phyloP scores from a whole-genome alignment of 2,329 filamentous ascomycete species.

The Botrytis elliptica region DNA sequence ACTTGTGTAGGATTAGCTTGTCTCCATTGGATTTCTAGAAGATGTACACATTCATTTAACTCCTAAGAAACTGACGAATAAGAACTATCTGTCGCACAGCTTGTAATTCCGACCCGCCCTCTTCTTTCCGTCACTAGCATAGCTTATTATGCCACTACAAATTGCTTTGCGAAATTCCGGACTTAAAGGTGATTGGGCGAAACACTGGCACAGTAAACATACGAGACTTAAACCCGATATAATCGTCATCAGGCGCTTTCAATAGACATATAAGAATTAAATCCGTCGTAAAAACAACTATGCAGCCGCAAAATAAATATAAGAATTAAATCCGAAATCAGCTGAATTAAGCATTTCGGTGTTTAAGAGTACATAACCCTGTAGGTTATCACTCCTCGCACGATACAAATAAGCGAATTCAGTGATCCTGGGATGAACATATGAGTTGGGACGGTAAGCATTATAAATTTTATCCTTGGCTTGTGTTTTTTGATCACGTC shows the following conservation, averaged over 20 bases:
- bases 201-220: neutral
- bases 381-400: neutral
- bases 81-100: neutral
- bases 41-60: neutral
- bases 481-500: neutral
- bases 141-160: neutral
- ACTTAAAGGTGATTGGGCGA: neutral
- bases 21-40: too few relatives aligned
- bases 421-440: neutral
- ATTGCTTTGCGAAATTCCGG: rapidly evolving
- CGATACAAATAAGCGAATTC: neutral
- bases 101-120: rapidly evolving
- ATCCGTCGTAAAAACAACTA: neutral
- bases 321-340: neutral
- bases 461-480: neutral
- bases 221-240: too few relatives aligned
- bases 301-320: neutral
- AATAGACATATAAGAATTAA: neutral
- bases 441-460: neutral
- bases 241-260: neutral
- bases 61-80: neutral
- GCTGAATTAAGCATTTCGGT: neutral
- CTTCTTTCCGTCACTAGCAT: neutral
- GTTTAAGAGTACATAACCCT: neutral
- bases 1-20: too few relatives aligned